phyloP scores from a whole-genome alignment of 495 filamentous ascomycete species.

The Usnea hakonensis region DNA sequence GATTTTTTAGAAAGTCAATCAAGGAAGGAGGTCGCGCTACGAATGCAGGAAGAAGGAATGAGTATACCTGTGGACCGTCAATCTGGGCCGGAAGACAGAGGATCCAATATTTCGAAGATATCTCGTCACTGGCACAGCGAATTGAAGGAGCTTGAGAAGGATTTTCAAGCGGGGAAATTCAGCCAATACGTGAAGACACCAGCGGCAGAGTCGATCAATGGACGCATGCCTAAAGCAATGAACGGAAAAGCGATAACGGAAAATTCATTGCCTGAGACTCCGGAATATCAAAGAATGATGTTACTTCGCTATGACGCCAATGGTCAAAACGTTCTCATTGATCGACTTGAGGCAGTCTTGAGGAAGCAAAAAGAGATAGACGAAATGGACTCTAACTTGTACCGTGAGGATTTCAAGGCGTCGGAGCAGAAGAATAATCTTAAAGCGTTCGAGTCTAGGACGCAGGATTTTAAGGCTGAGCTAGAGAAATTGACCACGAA shows the following conservation, averaged over 20 bases:
- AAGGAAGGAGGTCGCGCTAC: constrained; percentile 32
- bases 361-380: constrained; percentile 27
- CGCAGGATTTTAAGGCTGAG: constrained; percentile 11
- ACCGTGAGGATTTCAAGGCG: constrained; percentile 30
- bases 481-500: constrained; percentile 21
- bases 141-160: constrained; percentile 20
- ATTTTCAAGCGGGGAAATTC: constrained; percentile 17
- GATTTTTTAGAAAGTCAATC: constrained; percentile 28
- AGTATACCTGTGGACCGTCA: constrained; percentile 35
- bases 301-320: constrained; percentile 22
- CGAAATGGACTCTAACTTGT: constrained; percentile 25
- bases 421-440: constrained; percentile 24
- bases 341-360: constrained; percentile 26
- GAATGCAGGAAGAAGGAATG: constrained; percentile 31
- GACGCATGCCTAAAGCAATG: background rate
- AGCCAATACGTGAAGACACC: constrained; percentile 10
- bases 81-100: constrained; percentile 20
- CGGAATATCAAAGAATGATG: constrained; percentile 20
- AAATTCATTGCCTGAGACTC: constrained; percentile 6
- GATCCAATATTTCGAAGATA: constrained; percentile 16
- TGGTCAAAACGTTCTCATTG: constrained; percentile 26
- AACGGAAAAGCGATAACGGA: constrained; percentile 20
- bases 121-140: constrained; percentile 24
- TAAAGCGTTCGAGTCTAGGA: constrained; percentile 4
- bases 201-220: background rate